Evolutionary conservation across 257 asterid genomes (phyloP), one percentile per base, ranked within the genome.

Genomic region (Nicotiana noctiflora): DNA sequence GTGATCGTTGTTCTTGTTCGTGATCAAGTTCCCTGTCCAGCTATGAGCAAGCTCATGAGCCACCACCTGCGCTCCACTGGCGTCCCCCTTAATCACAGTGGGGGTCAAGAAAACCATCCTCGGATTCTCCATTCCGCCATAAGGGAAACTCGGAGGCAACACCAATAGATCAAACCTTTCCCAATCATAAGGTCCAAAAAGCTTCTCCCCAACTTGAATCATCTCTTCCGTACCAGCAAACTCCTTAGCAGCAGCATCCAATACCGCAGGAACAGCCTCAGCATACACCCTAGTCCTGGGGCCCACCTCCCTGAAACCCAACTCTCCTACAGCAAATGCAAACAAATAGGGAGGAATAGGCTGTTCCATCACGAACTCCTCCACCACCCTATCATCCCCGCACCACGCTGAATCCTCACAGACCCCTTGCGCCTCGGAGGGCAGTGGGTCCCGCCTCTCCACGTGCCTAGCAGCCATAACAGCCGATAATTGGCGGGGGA

Each of bases 21-120:
- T 95, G 63, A 93, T 93, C 92, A 95, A 88, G 78, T 95, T 95
- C 87, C 99, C 99, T 0, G 99, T 95, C 98, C 98, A 95, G 86
- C 99, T 94, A 86, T 95, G 99, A 32, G 98, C 99, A 49, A 95
- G 96, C 87, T 95, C 99, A 76, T 95, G 99, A 70, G 99, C 99
- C 83, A 95, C 99, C 51, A 95, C 90, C 90, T 92, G 97, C 0
- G 94, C 96, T 2, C 99, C 97, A 18, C 87, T 85, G 0, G 96
- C 91, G 32, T 95, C 98, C 65, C 99, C 99, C 80, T 93, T 95
- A 44, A 93, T 95, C 81, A 93, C 97, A 0, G 98, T 92, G 11
- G 99, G 98, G 1, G 99, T 91, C 93, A 95, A 86, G 84, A 93
- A 95, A 66, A 87, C 91, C 97, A 95, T 94, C 85, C 98, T 89